Base-by-base conservation (phyloP, 192 early-diverging fungal genomes). In the Rhizophagus clarus region DNA sequence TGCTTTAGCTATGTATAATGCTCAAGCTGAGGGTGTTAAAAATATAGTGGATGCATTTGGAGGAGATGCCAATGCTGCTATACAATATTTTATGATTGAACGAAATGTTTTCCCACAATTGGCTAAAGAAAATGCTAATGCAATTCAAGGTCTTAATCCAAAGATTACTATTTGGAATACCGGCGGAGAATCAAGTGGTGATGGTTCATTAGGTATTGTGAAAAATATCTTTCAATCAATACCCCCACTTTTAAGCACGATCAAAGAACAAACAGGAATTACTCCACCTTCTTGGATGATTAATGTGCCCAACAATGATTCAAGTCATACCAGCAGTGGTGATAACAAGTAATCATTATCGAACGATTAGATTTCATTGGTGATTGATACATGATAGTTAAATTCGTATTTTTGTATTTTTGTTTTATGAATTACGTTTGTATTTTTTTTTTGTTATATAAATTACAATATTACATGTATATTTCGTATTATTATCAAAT, bases 81-180 rank as follows among this genome's bases (percentile, higher is more conserved):
- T 90, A 15, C 87, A 88, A 62, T 89, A 88, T 74, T 42, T 89
- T 61, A 89, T 89, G 88, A 56, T 89, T 72, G 88, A 89, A 63
- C 67, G 79, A n/a, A 84, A 84, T 63, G 68, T 86, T 61, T 89
- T 74, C 81, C 79, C 81, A 60, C 87, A 88, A 8, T 79, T 89
- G 42, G 88, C 88, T 32, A 81, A 82, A 34, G 67, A 83, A 47
- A 89, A 89, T 79, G 88, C 88, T 67, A 82, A 88, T 20, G 88
- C 88, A 5, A 83, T 89, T 69, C 77, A 83, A 47, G 88, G 88
- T 15, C 83, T 89, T 61, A 74, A 89, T 24, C 88, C 88, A 64
- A 89, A 89, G 80, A 87, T 89, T 71, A 84, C 82, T 20, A 82
- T 89, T 7, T 89, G 88, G 88, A 89, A 87, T 80, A 88, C 86